Evolutionary conservation across 768 basidiomycete genomes (phyloP).

Genomic region (Leucocoprinus sp.): DNA sequence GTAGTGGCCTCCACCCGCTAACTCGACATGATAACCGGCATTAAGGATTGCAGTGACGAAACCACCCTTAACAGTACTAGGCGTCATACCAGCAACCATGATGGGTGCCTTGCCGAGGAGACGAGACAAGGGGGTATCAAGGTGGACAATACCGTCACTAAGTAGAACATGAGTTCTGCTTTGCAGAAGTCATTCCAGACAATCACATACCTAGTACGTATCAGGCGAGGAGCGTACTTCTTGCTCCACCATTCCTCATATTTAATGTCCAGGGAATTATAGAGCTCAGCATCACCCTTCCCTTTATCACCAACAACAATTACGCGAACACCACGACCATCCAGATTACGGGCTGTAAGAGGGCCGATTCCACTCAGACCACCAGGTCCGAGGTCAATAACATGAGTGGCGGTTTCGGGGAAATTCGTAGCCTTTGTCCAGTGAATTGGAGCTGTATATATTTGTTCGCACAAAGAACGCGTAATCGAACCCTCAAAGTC

Average conservation of each 20-base stretch:
- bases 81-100: conserved; percentile 99
- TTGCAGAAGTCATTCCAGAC: conserved; percentile 2
- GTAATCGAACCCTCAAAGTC: conserved; percentile 63
- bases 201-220: conserved; percentile 76
- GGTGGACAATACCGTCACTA: conserved; percentile 85
- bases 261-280: conserved; percentile 52
- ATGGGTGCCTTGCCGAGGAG: conserved; percentile 94
- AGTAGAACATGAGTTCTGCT: background rate
- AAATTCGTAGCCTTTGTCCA: conserved; percentile 89
- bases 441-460: conserved; percentile 87
- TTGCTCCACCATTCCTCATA: conserved; percentile 89
- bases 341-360: conserved; percentile 82
- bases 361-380: conserved; percentile 90
- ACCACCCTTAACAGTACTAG: conserved; percentile 90
- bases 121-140: conserved; percentile 96
- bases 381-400: conserved; percentile 95
- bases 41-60: conserved; percentile 90
- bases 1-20: conserved; percentile 98
- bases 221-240: conserved; percentile 76
- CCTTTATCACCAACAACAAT: conserved; percentile 87
- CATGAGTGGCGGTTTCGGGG: conserved; percentile 86
- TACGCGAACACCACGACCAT: conserved; percentile 88
- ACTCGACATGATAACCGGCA: conserved; percentile 93
- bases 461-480: conserved; percentile 84
- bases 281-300: conserved; percentile 84